These are phyloP conservation scores for Boletellus emodensis DNA, from an alignment of 768 basidiomycete genomes.

Conservation along the genomic window DNA sequence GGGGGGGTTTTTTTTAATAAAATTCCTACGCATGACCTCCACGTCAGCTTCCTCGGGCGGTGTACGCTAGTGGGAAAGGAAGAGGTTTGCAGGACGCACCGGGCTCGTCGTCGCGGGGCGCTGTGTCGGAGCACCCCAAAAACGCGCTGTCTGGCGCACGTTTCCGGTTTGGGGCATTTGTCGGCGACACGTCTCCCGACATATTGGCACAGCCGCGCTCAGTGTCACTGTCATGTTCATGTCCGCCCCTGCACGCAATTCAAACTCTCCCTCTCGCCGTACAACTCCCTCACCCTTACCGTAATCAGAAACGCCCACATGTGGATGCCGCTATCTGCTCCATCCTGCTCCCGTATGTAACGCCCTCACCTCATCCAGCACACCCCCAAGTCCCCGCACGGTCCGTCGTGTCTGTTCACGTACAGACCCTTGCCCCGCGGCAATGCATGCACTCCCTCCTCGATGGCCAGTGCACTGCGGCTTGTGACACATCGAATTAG, in stretches of 20 bases:
- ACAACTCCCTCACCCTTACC: conserved; percentile 26
- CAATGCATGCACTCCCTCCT: conserved; percentile 5
- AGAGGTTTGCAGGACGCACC: conserved; percentile 10
- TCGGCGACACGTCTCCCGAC: conserved; percentile 28
- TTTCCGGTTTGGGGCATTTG: conserved; percentile 18
- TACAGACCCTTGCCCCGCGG: conserved; percentile 33
- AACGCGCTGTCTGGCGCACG: conserved; percentile 24
- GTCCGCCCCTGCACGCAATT: conserved; percentile 19
- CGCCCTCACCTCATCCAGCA: conserved; percentile 32
- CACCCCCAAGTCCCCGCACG: conserved; percentile 34
- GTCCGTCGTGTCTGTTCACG: conserved; percentile 32
- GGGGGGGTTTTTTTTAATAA: conserved; percentile 44
- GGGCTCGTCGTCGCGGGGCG: conserved; percentile 1
- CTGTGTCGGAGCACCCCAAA: conserved; percentile 24
- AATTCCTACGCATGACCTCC: conserved; percentile 30
- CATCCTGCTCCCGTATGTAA: conserved; percentile 27
- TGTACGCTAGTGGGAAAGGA: conserved; percentile 20
- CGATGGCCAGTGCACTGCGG: conserved; percentile 9
- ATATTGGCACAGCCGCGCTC: conserved; percentile 21
- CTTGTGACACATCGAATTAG: conserved; percentile 26
- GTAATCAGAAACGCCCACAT: conserved; percentile 34
- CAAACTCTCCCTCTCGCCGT: conserved; percentile 23
- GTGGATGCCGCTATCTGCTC: conserved; percentile 32
- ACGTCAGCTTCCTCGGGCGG: conserved; percentile 25
- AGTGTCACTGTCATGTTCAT: conserved; percentile 28